Evolutionary conservation across 192 early-diverging fungal genomes (phyloP).

Genomic region (Chytriomyces sp.): DNA sequence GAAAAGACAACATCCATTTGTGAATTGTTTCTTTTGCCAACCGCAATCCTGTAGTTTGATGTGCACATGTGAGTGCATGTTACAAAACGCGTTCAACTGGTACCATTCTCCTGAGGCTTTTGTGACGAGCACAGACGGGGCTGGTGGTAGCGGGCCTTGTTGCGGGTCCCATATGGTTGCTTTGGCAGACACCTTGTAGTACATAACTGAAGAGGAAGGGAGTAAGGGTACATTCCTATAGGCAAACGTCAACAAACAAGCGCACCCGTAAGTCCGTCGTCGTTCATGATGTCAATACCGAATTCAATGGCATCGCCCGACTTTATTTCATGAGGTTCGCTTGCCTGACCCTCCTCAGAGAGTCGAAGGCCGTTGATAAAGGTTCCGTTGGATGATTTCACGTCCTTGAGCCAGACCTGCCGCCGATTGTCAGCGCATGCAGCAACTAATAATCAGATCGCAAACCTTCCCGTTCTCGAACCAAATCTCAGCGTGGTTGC

Average conservation of each 20-base stretch:
- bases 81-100: too few species aligned
- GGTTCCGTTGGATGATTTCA: slow-evolving; percentile 80
- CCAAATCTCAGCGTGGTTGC: slow-evolving; percentile 78
- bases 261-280: slow-evolving; percentile 54
- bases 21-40: background rate
- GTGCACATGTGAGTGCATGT: too few species aligned
- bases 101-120: background rate
- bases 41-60: background rate
- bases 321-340: slow-evolving; percentile 59
- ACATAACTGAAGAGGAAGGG: slow-evolving; percentile 33
- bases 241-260: background rate
- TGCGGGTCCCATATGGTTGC: slow-evolving; percentile 32
- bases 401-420: slow-evolving; percentile 74
- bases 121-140: background rate
- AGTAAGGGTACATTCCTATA: slow-evolving; percentile 1
- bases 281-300: slow-evolving; percentile 79
- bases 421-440: background rate
- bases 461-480: slow-evolving; percentile 62
- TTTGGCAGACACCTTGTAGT: slow-evolving; percentile 49
- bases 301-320: slow-evolving; percentile 71
- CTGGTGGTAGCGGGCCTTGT: slow-evolving; percentile 2
- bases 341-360: slow-evolving; percentile 65
- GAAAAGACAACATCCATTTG: background rate
- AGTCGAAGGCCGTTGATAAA: slow-evolving; percentile 75
- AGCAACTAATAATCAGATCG: background rate